Conservation (phyloP, 306 rosid genomes). For the Hippophae gyantsensis region DNA sequence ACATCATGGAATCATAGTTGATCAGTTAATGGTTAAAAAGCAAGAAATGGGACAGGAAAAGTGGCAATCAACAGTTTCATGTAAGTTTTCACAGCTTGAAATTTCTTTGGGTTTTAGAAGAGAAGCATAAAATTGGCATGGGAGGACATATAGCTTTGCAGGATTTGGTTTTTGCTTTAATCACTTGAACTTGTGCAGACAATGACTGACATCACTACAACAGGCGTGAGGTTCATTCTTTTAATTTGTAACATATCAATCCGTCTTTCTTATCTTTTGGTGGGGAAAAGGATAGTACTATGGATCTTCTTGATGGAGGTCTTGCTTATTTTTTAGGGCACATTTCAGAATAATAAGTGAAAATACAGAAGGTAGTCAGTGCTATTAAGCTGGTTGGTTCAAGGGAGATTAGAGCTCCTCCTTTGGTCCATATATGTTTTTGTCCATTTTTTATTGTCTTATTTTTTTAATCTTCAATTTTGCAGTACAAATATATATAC, state of each 20-base stretch:
- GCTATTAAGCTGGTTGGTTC: conserved; percentile 38
- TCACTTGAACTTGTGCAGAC: conserved; percentile 40
- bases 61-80: conserved; percentile 33
- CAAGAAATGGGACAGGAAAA: conserved; percentile 16
- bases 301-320: conserved; percentile 44
- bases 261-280: conserved; percentile 52
- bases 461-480: conserved; percentile 17
- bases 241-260: conserved; percentile 57
- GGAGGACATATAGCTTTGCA: conserved; percentile 29
- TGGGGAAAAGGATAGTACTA: conserved; percentile 42
- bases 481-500: conserved; percentile 43
- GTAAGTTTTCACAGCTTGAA: conserved; percentile 29
- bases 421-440: conserved; percentile 37
- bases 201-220: conserved; percentile 26
- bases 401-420: conserved; percentile 35
- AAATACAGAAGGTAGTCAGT: conserved; percentile 35
- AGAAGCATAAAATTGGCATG: conserved; percentile 36
- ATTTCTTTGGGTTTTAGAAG: conserved; percentile 28
- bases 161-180: conserved; percentile 33
- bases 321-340: conserved; percentile 40
- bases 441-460: conserved; percentile 20
- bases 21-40: conserved; percentile 27
- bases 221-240: conserved; percentile 52
- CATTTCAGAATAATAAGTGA: conserved; percentile 39
- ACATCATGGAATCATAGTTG: conserved; percentile 80